Evolutionary conservation across 129 eudicot genomes (phyloP).

Genomic region (Rutidosis leptorrhynchoides): DNA sequence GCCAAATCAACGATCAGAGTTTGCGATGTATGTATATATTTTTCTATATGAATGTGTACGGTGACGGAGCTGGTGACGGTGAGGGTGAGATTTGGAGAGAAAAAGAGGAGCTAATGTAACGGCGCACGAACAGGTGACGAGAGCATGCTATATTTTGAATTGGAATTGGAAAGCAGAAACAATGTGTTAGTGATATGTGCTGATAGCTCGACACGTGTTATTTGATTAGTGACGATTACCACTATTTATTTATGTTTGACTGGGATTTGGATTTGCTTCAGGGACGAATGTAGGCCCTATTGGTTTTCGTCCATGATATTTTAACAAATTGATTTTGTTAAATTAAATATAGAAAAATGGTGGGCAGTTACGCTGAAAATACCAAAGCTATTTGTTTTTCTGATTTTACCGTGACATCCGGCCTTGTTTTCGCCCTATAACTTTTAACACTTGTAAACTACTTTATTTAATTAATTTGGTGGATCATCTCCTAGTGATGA

Average conservation of each 20-base stretch:
- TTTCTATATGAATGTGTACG: not conserved
- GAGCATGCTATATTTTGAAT: constrained; percentile 33
- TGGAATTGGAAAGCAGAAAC: not conserved
- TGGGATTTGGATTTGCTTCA: constrained; percentile 2
- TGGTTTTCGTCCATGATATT: too few relatives aligned
- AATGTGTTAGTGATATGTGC: constrained; percentile 24
- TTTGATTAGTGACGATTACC: constrained; percentile 12
- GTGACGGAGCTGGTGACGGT: not conserved
- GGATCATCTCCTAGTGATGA: too few relatives aligned
- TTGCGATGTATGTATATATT: not conserved
- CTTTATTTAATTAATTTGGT: too few relatives aligned
- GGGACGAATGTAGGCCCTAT: not conserved
- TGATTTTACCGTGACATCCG: too few relatives aligned
- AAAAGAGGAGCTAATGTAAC: constrained; percentile 37
- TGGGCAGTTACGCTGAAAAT: too few relatives aligned
- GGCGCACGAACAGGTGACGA: constrained; percentile 39
- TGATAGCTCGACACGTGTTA: constrained; percentile 51
- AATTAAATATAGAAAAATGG: too few relatives aligned
- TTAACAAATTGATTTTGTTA: too few relatives aligned
- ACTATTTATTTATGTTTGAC: constrained; percentile 21
- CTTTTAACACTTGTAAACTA: too few relatives aligned
- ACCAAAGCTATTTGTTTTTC: too few relatives aligned
- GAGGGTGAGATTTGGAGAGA: constrained; percentile 16
- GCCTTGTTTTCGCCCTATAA: too few relatives aligned
- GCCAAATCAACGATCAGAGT: constrained; percentile 30